Base-by-base conservation (phyloP, 305 asterid genomes). In the Rubia tinctorum region DNA sequence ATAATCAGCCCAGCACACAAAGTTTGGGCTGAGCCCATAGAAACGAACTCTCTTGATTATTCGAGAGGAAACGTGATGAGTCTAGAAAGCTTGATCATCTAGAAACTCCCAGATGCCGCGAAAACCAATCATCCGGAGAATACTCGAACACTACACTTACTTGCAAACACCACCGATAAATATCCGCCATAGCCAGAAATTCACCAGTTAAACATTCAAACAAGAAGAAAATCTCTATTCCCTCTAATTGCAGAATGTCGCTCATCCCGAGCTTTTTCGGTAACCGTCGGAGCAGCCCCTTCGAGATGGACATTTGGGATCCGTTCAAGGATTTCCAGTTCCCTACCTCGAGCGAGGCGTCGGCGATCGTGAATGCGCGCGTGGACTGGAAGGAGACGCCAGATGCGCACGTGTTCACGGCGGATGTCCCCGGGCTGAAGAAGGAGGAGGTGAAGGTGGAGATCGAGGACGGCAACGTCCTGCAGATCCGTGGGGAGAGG, bases 221-320 rank as follows among this genome's bases (percentile, higher is more conserved):
- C 30, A 56, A 0, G 0, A 12, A 59, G 22, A n/a, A n/a, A n/a
- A n/a, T n/a, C n/a, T n/a, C n/a, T n/a, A n/a, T n/a, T n/a, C n/a
- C n/a, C n/a, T n/a, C n/a, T n/a, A n/a, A n/a, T n/a, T n/a, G 18
- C 62, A 70, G 9, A 23, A 79, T 75, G 83, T 75, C 83, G 56
- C 23, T 75, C 23, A 66, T 75, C 53, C 80, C 80, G 49, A 14
- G 47, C 60, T 23, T 75, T 8, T 79, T 70, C 30, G 77, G 80
- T 9, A 72, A 61, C 60, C 39, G 75, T 4, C 47, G 66, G 64
- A 45, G 73, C 80, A 61, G 66, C 68, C 79, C 80, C 8, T 75
- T 79, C 62, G 73, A 66, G 3, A 5, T n/a, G n/a, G n/a, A n/a
- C n/a, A n/a, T n/a, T n/a, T n/a, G n/a, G n/a, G n/a, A n/a, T n/a